Percentiles rank a stretch among this genome's conserved stretches.
phyloP scores from a whole-genome alignment of 805 yeast genomes.

The Zygoascus biomembranicola region DNA sequence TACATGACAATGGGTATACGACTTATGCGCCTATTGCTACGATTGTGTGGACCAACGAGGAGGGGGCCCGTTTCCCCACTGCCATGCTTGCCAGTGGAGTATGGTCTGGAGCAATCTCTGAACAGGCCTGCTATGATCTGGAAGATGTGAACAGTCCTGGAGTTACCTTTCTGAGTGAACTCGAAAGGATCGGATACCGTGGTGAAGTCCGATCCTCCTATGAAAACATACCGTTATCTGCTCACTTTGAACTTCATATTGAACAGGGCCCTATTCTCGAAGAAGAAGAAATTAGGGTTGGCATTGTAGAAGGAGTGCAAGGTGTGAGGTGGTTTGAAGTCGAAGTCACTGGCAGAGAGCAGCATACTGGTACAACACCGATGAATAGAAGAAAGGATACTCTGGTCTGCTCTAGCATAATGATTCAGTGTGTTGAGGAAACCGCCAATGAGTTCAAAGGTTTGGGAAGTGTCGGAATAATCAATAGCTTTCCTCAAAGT shows the following conservation, averaged over 20 bases:
- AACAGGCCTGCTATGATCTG: constrained; percentile 43
- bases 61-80: constrained; percentile 70
- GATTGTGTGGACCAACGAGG: constrained; percentile 68
- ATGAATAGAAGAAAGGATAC: constrained; percentile 54
- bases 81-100: constrained; percentile 59
- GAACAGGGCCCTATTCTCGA: constrained; percentile 72
- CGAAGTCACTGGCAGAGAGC: constrained; percentile 50
- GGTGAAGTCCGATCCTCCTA: constrained; percentile 45
- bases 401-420: constrained; percentile 45
- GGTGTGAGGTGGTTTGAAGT: constrained; percentile 56
- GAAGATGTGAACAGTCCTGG: constrained; percentile 44
- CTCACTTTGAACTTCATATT: constrained; percentile 68
- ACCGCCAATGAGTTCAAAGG: constrained; percentile 46
- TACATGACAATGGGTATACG: constrained; percentile 46
- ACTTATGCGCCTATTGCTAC: constrained; percentile 63
- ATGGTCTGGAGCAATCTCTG: constrained; percentile 47
- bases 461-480: constrained; percentile 49
- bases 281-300: constrained; percentile 45
- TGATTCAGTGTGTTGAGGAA: constrained; percentile 48
- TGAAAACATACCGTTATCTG: constrained; percentile 46
- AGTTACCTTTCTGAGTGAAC: constrained; percentile 45
- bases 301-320: constrained; percentile 60
- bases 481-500: constrained; percentile 49
- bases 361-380: constrained; percentile 74
- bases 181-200: constrained; percentile 52